Evolutionary conservation across 2,329 filamentous ascomycete genomes (phyloP).

Genomic region (Pseudocercospora fijiensis): DNA sequence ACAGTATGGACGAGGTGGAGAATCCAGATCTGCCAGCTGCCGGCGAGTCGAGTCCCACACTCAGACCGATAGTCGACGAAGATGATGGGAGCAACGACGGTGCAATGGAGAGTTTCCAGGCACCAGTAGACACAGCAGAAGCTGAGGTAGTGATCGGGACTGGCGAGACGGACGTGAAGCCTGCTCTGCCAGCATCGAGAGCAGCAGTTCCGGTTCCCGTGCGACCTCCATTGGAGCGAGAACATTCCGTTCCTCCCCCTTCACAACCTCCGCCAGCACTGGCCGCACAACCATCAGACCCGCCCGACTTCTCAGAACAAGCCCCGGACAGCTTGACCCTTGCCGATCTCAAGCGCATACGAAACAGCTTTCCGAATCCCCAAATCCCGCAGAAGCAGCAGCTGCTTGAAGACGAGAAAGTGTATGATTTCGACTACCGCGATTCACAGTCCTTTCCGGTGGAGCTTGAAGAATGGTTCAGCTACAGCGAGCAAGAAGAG

Average conservation of each 20-base stretch:
- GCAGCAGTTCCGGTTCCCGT: slow-evolving; percentile 23
- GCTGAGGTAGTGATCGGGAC: slow-evolving; percentile 21
- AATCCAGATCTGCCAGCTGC: slow-evolving; percentile 39
- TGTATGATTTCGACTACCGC: slow-evolving; percentile 73
- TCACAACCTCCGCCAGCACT: slow-evolving; percentile 46
- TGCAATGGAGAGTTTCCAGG: slow-evolving; percentile 10
- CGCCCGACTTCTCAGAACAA: slow-evolving; percentile 34
- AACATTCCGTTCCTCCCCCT: slow-evolving; percentile 44
- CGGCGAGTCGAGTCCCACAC: slow-evolving; percentile 36
- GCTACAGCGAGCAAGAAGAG: slow-evolving; percentile 84
- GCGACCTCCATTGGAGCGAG: slow-evolving; percentile 44
- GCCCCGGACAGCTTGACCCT: slow-evolving; percentile 49
- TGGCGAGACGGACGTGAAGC: slow-evolving; percentile 19
- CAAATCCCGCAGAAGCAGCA: slow-evolving; percentile 36
- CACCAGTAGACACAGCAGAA: slow-evolving; percentile 10
- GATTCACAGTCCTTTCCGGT: slow-evolving; percentile 65
- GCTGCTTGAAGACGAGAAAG: slow-evolving; percentile 34
- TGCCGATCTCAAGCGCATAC: slow-evolving; percentile 48
- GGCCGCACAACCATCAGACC: slow-evolving; percentile 39
- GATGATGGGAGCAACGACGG: slow-evolving; percentile 19
- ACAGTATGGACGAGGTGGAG: slow-evolving; percentile 41
- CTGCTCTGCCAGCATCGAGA: slow-evolving; percentile 25
- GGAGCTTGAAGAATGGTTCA: slow-evolving; percentile 97
- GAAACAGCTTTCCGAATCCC: slow-evolving; percentile 45
- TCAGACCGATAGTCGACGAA: slow-evolving; percentile 30